Evolutionary conservation across 2,329 filamentous ascomycete genomes (phyloP).

Genomic region (Stagonosporopsis vannaccii): DNA sequence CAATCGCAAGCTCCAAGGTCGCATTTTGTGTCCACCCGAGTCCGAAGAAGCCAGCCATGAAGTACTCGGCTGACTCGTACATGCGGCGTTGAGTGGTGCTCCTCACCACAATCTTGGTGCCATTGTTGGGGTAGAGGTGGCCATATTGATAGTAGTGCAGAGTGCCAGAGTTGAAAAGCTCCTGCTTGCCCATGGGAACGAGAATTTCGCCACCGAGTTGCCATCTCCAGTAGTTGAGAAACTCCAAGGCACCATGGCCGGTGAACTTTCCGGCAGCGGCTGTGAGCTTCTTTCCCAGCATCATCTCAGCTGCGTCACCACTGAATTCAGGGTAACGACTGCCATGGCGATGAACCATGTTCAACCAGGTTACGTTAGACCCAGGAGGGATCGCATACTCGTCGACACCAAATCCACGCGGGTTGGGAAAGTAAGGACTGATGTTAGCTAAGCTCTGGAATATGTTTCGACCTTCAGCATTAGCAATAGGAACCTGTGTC

Average conservation of each 20-base stretch:
- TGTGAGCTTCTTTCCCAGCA: slow-evolving; percentile 64
- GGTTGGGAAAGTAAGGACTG: slow-evolving; percentile 73
- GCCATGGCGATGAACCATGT: slow-evolving; percentile 78
- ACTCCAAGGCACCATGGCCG: slow-evolving; percentile 67
- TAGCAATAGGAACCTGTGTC: slow-evolving; percentile 71
- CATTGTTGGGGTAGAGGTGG: slow-evolving; percentile 71
- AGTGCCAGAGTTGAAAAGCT: slow-evolving; percentile 74
- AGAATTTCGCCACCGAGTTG: slow-evolving; percentile 74
- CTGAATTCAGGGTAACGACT: slow-evolving; percentile 72
- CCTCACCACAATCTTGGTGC: slow-evolving; percentile 74
- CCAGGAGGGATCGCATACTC: slow-evolving; percentile 73
- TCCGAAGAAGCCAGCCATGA: slow-evolving; percentile 80
- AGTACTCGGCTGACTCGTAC: slow-evolving; percentile 79
- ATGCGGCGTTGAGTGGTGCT: slow-evolving; percentile 81
- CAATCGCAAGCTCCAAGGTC: slow-evolving; percentile 76
- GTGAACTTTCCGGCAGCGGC: slow-evolving; percentile 62
- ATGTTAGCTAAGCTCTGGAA: slow-evolving; percentile 75
- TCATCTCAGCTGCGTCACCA: slow-evolving; percentile 61
- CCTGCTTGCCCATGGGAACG: slow-evolving; percentile 74
- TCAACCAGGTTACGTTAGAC: slow-evolving; percentile 72
- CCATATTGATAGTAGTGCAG: slow-evolving; percentile 77
- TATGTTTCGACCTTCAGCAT: slow-evolving; percentile 67
- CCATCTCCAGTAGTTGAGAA: slow-evolving; percentile 74
- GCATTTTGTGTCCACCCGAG: slow-evolving; percentile 76
- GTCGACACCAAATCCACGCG: slow-evolving; percentile 73